Evolutionary conservation across 768 basidiomycete genomes (phyloP).

Genomic region (Lactarius psammicola): DNA sequence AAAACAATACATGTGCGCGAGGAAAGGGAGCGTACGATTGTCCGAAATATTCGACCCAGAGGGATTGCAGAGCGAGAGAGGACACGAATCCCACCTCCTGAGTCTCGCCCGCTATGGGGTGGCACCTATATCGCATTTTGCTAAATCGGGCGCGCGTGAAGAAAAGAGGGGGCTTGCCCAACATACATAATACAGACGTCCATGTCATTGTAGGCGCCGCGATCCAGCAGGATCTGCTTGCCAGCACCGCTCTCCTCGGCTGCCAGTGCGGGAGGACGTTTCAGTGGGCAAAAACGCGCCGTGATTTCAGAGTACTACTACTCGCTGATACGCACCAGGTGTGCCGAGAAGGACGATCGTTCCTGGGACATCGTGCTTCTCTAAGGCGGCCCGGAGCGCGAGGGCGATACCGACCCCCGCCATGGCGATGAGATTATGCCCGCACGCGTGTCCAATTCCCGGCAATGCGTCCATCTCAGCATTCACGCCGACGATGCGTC

Average conservation of each 20-base stretch:
- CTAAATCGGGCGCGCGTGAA: background rate
- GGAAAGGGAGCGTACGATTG: slow-evolving; percentile 51
- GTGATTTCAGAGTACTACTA: too few species aligned
- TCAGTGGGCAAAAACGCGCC: too few species aligned
- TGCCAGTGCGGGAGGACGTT: slow-evolving; percentile 31
- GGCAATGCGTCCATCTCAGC: slow-evolving; percentile 70
- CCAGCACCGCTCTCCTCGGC: slow-evolving; percentile 81
- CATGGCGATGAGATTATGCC: slow-evolving; percentile 81
- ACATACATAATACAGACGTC: slow-evolving; percentile 73
- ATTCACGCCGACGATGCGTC: slow-evolving; percentile 72
- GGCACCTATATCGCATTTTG: slow-evolving; percentile 54
- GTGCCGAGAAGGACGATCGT: slow-evolving; percentile 76
- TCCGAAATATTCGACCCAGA: slow-evolving; percentile 72
- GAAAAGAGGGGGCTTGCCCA: background rate
- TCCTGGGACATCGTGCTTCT: slow-evolving; percentile 59
- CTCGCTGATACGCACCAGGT: slow-evolving; percentile 43
- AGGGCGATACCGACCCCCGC: slow-evolving; percentile 73
- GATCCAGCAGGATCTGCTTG: slow-evolving; percentile 69
- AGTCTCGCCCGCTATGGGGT: slow-evolving; percentile 58
- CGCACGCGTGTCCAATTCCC: slow-evolving; percentile 64
- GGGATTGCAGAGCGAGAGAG: slow-evolving; percentile 60
- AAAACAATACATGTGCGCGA: background rate
- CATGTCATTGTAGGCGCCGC: slow-evolving; percentile 79
- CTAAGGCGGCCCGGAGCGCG: slow-evolving; percentile 66
- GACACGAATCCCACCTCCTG: slow-evolving; percentile 52